Base-by-base conservation (phyloP, 768 basidiomycete genomes). In the Naganishia vishniacii region DNA sequence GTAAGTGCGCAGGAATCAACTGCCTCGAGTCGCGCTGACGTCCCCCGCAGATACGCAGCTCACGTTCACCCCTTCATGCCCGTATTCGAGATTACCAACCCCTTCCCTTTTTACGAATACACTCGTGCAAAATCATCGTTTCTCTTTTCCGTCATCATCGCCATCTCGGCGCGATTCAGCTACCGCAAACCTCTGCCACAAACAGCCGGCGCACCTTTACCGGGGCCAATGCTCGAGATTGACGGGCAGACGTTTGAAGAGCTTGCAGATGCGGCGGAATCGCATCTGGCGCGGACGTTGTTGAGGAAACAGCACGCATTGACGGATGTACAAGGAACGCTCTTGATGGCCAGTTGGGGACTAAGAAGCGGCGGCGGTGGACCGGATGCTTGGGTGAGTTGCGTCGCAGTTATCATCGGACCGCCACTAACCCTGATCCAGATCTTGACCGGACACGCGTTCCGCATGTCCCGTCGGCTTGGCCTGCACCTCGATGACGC, bases 1-100 rank as follows among this genome's bases (percentile, higher is more conserved):
- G 70, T 71, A 34, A 67, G 70, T 68, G 3, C 12, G n/a, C 11
- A 32, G 16, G n/a, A 26, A 31, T 26, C 9, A 47, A 31, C 25
- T 29, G 28, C 59, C n/a, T 13, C 11, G 61, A 23, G 4, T 60
- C 29, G 45, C 45, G 59, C 20, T n/a, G 46, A 37, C 31, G 7
- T 18, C 9, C 29, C 20, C 16, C 18, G 29, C 56, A 71, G 70
- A 65, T 72, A 69, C 48, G 65, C 70, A 46, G 66, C 68, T 13
- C 72, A 73, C 40, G 68, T 70, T 25, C 72, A 73, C 48, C 64
- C 68, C 8, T 73, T 73, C 60, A 42, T 73, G n/a, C 72, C 72
- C 11, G 68, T 73, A 11, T 66, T 73, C 26, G 66, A 73, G 44
- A 29, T 58, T 5, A 60, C 69, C 32, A 65, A 68, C 11, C 64